Base-by-base conservation (phyloP, 2,329 filamentous ascomycete genomes). In the Alternaria longipes region DNA sequence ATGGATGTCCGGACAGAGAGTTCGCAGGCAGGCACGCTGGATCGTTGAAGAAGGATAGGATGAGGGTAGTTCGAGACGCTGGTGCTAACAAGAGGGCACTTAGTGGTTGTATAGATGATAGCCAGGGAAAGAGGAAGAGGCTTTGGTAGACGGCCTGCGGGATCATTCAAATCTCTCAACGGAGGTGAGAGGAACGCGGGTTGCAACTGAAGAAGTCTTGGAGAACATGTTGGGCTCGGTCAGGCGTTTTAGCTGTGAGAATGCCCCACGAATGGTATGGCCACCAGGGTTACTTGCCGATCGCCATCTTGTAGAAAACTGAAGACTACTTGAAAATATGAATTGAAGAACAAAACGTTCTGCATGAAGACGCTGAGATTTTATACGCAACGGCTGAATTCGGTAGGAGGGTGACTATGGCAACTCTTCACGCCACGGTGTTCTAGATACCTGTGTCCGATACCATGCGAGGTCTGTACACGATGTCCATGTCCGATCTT, bases 41-140 rank as follows among this genome's bases (percentile, higher is more conserved):
- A 4, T 58, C 46, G 7, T n/a, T 72, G 11, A 68, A 60, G 38
- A 28, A 56, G 5, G 65, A 70, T 9, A 58, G 60, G 3, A 12
- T 40, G 26, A 54, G 62, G 9, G 50, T 59, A 1, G 14, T 57
- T 24, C 24, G 44, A 22, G 44, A 18, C n/a, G 34, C 34, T n/a
- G 34, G 34, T 9, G 8, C n/a, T n/a, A 9, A 38, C 8, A 63
- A 59, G 59, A 34, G 41, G 28, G 56, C 8, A 1, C 8, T 41
- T 26, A 54, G 57, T 20, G 56, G 26, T 0, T 5, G 3, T 38
- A 3, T 38, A n/a, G 49, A 16, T 6, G 52, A 42, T 1, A 40
- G 34, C 5, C 26, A 14, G 3, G 14, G 6, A 3, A 69, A 60
- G 57, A 63, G 46, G 30, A 49, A 24, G 32, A 68, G 56, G 56